Conservation (phyloP, 2,329 filamentous ascomycete genomes). For the Tolypocladium pustulatum region DNA sequence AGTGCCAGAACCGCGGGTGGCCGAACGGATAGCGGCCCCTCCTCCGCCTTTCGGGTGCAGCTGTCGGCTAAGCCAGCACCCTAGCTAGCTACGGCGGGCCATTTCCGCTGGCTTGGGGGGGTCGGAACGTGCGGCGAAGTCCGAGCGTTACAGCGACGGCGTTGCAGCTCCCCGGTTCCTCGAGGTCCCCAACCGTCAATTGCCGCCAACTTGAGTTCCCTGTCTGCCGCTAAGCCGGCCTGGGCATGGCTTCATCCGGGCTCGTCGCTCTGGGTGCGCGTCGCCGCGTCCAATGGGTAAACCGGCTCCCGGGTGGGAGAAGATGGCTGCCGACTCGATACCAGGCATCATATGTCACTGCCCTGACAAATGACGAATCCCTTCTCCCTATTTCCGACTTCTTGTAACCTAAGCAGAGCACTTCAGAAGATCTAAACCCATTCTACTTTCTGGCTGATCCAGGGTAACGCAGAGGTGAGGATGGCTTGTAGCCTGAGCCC, state of each 20-base stretch:
- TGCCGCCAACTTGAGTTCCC: too few species aligned
- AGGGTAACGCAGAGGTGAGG: background rate
- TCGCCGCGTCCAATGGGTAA: background rate
- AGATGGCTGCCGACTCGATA: background rate
- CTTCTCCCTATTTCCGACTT: background rate
- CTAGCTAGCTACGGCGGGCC: background rate
- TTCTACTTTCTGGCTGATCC: too few species aligned
- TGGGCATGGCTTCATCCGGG: background rate
- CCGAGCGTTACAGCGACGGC: background rate
- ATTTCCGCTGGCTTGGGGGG: background rate
- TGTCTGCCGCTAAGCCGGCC: background rate
- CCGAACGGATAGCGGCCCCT: constrained; percentile 1
- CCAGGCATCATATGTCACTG: background rate
- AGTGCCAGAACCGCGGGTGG: constrained; percentile 1
- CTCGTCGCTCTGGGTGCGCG: too few species aligned
- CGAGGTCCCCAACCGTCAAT: background rate
- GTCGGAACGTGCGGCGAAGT: background rate
- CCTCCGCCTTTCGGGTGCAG: constrained; percentile 1
- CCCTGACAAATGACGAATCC: background rate
- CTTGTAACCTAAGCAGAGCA: too few species aligned
- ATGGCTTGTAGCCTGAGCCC: background rate
- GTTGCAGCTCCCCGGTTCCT: background rate
- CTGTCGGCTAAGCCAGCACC: background rate
- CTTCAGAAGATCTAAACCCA: too few species aligned
- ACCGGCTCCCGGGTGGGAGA: background rate